Conservation (phyloP, 2,329 filamentous ascomycete species). For the Paecilomyces sp. region DNA sequence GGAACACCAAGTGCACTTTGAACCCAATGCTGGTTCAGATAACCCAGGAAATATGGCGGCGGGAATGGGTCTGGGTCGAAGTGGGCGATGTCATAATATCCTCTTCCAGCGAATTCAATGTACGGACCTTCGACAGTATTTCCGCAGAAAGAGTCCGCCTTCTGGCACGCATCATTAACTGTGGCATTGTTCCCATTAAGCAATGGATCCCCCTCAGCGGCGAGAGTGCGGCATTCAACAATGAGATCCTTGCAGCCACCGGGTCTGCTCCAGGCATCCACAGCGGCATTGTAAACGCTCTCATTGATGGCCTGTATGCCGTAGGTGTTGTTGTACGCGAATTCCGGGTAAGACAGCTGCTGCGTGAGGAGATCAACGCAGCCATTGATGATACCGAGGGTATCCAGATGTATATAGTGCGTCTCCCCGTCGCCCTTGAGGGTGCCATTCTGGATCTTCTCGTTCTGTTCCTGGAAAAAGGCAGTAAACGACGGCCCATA, state of each 20-base stretch:
- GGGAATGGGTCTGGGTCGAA: conserved; percentile 47
- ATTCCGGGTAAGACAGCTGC: conserved; percentile 41
- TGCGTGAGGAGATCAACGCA: conserved; percentile 47
- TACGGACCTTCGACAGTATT: conserved; percentile 41
- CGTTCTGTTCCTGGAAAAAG: conserved; percentile 36
- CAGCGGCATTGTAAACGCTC: conserved; percentile 38
- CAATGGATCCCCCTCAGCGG: conserved; percentile 42
- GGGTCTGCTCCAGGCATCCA: conserved; percentile 37
- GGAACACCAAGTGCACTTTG: conserved; percentile 53
- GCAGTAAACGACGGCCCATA: conserved; percentile 36
- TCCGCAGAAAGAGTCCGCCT: conserved; percentile 40
- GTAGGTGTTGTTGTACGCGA: conserved; percentile 55
- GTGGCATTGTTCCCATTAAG: conserved; percentile 40
- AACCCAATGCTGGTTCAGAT: conserved; percentile 50
- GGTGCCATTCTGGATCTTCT: conserved; percentile 27
- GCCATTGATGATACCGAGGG: conserved; percentile 50
- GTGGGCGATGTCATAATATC: conserved; percentile 54
- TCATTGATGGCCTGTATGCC: conserved; percentile 46
- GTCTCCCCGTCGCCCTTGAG: conserved; percentile 17
- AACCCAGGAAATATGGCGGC: conserved; percentile 46
- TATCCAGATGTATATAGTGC: conserved; percentile 41
- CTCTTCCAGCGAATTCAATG: conserved; percentile 33
- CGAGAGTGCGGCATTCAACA: conserved; percentile 42
- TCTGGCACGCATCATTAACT: conserved; percentile 39
- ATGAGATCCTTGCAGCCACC: conserved; percentile 51